A percentile compares a stretch with the other conserved stretches of the same genome.
These are phyloP conservation scores for Meredithiella fracta DNA, from an alignment of 2,329 filamentous ascomycete genomes.

Conservation along the genomic window DNA sequence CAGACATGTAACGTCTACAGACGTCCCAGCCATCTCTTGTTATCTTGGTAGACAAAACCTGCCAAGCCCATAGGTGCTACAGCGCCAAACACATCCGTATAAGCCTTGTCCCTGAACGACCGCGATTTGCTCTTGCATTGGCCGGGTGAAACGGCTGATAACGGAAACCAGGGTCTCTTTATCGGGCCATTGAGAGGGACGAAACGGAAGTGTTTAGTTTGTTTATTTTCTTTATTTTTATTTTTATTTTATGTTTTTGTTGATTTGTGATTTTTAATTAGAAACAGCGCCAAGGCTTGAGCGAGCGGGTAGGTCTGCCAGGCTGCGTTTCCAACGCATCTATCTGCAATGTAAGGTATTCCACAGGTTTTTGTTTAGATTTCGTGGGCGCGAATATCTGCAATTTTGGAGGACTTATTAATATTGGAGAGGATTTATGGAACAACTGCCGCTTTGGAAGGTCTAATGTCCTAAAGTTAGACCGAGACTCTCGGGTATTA, in stretches of 20 bases:
- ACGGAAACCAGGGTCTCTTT: not conserved
- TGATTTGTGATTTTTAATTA: no score
- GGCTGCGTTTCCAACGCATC: no score
- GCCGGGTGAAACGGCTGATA: not conserved
- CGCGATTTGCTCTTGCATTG: not conserved
- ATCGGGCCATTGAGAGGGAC: not conserved
- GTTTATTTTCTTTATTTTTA: no score
- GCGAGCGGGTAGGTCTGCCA: no score
- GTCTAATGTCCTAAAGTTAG: not conserved
- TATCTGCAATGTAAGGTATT: no score
- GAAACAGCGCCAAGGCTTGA: no score
- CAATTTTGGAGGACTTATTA: no score
- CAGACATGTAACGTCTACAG: not conserved
- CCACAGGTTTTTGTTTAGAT: no score
- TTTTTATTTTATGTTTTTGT: not conserved
- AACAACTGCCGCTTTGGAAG: not conserved
- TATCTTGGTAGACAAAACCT: not conserved
- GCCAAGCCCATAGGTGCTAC: slow-evolving; percentile 1
- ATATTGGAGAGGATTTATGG: not conserved
- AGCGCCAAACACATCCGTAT: not conserved
- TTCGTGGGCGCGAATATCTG: no score
- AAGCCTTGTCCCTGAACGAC: not conserved
- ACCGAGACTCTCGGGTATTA: no score
- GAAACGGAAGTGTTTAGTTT: not conserved
- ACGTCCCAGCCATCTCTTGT: not conserved